phyloP scores from a whole-genome alignment of 2,329 filamentous ascomycete species.

The Colletotrichum sublineola region DNA sequence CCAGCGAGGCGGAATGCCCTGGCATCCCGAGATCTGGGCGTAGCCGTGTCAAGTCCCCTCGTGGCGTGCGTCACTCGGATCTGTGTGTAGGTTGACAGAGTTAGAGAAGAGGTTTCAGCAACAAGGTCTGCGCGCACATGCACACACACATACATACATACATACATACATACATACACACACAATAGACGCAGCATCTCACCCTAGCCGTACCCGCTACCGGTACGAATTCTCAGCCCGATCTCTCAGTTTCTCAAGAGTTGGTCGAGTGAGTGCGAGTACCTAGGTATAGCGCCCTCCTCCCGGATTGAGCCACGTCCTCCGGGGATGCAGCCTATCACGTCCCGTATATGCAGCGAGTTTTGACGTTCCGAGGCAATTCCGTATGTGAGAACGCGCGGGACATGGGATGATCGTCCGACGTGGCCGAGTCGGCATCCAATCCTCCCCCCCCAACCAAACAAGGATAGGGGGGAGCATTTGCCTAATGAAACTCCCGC shows the following conservation, averaged over 20 bases:
- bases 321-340: constrained; percentile 20
- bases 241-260: constrained; percentile 6
- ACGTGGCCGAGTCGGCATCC: constrained; percentile 18
- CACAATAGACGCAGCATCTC: too few relatives aligned
- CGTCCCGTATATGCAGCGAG: constrained; percentile 17
- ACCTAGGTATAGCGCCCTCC: constrained; percentile 4
- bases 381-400: constrained; percentile 20
- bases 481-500: constrained; percentile 9
- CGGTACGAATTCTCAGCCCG: neutral
- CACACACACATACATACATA: constrained; percentile 21
- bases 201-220: neutral
- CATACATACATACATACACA: constrained; percentile 10
- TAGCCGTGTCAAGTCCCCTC: constrained; percentile 28
- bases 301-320: constrained; percentile 32
- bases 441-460: neutral
- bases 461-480: neutral
- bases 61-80: constrained; percentile 40
- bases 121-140: constrained; percentile 30
- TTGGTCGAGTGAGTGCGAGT: constrained; percentile 2
- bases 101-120: constrained; percentile 41
- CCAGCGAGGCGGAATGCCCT: constrained; percentile 8
- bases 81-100: constrained; percentile 42
- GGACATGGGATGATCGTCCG: constrained; percentile 38
- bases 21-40: constrained; percentile 25
- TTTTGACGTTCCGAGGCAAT: constrained; percentile 39